Evolutionary conservation across 352 stramenopile species (phyloP).

Genomic region (Phytophthora pini): DNA sequence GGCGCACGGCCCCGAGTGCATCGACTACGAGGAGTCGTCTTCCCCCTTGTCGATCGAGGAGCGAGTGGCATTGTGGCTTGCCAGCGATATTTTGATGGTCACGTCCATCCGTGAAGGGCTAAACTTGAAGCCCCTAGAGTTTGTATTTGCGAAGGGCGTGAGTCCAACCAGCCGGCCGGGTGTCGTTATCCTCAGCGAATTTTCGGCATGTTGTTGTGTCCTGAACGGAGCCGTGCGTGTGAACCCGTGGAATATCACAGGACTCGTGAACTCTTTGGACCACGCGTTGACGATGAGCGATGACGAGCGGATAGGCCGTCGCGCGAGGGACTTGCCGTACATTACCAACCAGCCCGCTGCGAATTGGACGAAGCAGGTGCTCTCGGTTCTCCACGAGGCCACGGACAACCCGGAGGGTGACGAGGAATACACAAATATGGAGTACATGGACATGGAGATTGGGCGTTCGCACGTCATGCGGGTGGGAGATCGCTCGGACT

Average conservation of each 20-base stretch:
- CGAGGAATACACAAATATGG: conserved; percentile 83
- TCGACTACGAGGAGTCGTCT: conserved; percentile 91
- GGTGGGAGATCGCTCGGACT: conserved; percentile 72
- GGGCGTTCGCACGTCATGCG: conserved; percentile 76
- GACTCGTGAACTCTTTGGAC: conserved; percentile 91
- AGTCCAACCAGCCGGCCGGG: conserved; percentile 74
- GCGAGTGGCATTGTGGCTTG: conserved; percentile 93
- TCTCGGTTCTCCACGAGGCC: conserved; percentile 87
- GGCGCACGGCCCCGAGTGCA: conserved; percentile 70
- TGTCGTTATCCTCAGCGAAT: conserved; percentile 97
- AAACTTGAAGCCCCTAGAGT: conserved; percentile 97
- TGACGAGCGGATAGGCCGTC: conserved; percentile 89
- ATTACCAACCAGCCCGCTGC: conserved; percentile 93
- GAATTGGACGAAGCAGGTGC: conserved; percentile 97
- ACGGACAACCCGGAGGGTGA: conserved; percentile 76
- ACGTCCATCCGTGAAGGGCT: conserved; percentile 97
- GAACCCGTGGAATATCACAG: conserved; percentile 97
- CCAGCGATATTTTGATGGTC: conserved; percentile 96
- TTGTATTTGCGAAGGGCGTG: conserved; percentile 88
- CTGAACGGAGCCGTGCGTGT: conserved; percentile 96
- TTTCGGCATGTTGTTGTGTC: conserved; percentile 96
- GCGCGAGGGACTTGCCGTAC: conserved; percentile 96
- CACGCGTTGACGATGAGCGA: conserved; percentile 94
- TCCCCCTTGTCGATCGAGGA: conserved; percentile 89
- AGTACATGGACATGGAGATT: conserved; percentile 91